Evolutionary conservation across 2,329 filamentous ascomycete genomes (phyloP), one percentile per base, ranked within the genome.

Genomic region (Xylaria sp.): DNA sequence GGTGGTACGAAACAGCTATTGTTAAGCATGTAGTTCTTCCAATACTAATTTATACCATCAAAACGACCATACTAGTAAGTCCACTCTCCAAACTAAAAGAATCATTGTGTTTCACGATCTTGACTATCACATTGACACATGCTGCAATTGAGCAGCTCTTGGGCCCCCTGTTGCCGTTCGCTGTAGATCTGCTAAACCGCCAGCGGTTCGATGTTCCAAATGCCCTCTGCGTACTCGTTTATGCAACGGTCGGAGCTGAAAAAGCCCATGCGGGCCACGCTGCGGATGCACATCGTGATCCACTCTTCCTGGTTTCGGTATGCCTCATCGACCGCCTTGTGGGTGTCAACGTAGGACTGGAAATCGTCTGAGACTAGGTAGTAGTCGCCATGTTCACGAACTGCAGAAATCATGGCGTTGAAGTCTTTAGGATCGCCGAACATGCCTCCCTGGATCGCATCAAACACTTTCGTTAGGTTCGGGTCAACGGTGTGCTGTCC

Each of bases 301-400:
- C 96, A 99, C 75, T 93, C 91, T 67, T 97, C 94, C 79, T 95
- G 92, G 81, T 98, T 91, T 81, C 89, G 89, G 85, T 97, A 99
- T 59, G 93, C 91, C 81, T 95, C 91, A 76, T 99, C 96, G 36
- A 99, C 94, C 63, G 97, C 86, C 66, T 89, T 86, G 72, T 99
- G 96, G 8, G 96, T 97, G 81, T 95, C 89, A 75, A 97, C 85
- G 83, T 99, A 99, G 78, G 91, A 95, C 82, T 93, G 90, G 87
- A 99, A 99, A 81, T 99, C 96, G 77, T 99, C 96, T 45, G 93
- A 97, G 56, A 98, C 94, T 34, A 99, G 89, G 81, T 99, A 99
- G 84, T 97, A 98, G 80, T 99, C 96, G 45, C 96, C 94, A 72
- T 98, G 96, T 68, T 97, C 92, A 71, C 91, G 89, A 72, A 99